phyloP scores from a whole-genome alignment of 805 yeast genomes.

The Lachancea kluyveri region DNA sequence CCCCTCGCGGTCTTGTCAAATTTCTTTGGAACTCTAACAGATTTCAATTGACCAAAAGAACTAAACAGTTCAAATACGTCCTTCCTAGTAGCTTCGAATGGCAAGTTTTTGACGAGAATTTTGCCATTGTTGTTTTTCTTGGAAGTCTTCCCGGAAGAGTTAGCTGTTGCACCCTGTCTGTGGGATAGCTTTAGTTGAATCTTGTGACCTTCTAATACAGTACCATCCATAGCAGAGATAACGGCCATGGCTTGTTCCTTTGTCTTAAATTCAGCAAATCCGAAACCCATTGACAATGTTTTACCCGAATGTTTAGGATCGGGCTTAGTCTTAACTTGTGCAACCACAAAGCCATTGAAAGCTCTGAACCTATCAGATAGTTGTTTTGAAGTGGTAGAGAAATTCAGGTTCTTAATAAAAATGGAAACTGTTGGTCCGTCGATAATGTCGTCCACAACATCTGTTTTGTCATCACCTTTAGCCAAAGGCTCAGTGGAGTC shows the following conservation, averaged over 20 bases:
- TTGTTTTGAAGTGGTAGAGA: conserved; percentile 59
- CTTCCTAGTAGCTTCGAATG: conserved; percentile 90
- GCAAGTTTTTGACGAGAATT: conserved; percentile 91
- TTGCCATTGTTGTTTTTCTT: conserved; percentile 43
- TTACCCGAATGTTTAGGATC: conserved; percentile 68
- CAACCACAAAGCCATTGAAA: conserved; percentile 73
- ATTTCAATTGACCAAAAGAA: conserved; percentile 88
- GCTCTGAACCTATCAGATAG: conserved; percentile 59
- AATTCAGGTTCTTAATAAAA: conserved; percentile 88
- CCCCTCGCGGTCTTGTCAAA: conserved; percentile 95
- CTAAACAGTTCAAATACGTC: conserved; percentile 91
- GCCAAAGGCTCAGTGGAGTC: conserved; percentile 43
- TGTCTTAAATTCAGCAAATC: conserved; percentile 85
- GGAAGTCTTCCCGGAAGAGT: conserved; percentile 20
- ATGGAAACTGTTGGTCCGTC: conserved; percentile 81
- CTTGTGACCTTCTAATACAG: conserved; percentile 81
- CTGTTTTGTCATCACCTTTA: conserved; percentile 33
- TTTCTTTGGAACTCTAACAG: conserved; percentile 94
- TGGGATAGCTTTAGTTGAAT: conserved; percentile 85
- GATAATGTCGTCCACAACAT: conserved; percentile 34
- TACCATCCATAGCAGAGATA: conserved; percentile 64
- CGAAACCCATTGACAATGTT: conserved; percentile 92
- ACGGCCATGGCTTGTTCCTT: conserved; percentile 76
- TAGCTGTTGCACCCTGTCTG: conserved; percentile 45
- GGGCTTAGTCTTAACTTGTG: conserved; percentile 80